phyloP scores from a whole-genome alignment of 1,284 basidiomycete species.

The Heterobasidion parviporum region DNA sequence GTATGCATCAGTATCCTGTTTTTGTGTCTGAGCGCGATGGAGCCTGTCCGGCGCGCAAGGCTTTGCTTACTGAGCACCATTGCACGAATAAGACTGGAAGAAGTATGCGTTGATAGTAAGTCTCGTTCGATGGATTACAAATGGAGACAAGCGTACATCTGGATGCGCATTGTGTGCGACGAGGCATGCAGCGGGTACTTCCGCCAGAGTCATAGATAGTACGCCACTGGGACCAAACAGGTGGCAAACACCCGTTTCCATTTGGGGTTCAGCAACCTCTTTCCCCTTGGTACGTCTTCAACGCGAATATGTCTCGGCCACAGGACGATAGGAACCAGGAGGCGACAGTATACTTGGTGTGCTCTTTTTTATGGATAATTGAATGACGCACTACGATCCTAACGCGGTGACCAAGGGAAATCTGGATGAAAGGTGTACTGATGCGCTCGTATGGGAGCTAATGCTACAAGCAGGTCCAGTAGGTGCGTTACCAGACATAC shows the following conservation, averaged over 20 bases:
- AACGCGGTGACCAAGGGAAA: constrained; percentile 62
- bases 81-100: too few species aligned
- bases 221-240: neutral
- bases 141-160: too few species aligned
- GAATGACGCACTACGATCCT: too few species aligned
- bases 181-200: too few species aligned
- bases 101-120: too few species aligned
- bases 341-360: constrained; percentile 84
- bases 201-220: too few species aligned
- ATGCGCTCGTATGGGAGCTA: constrained; percentile 95
- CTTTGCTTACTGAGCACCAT: too few species aligned
- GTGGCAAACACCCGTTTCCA: neutral
- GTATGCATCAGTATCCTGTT: too few species aligned
- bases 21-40: too few species aligned
- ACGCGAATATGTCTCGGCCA: constrained; percentile 59
- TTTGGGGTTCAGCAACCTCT: neutral
- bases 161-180: too few species aligned
- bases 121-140: too few species aligned
- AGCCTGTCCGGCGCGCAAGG: too few species aligned
- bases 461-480: constrained; percentile 99
- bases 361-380: neutral
- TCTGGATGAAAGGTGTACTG: constrained; percentile 89
- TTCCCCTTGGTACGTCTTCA: neutral
- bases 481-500: constrained; percentile 37
- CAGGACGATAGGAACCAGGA: constrained; percentile 94